Percentiles rank a stretch among this genome's conserved stretches.
phyloP scores from a whole-genome alignment of 2,329 filamentous ascomycete genomes.

The Aphanocladium album region DNA sequence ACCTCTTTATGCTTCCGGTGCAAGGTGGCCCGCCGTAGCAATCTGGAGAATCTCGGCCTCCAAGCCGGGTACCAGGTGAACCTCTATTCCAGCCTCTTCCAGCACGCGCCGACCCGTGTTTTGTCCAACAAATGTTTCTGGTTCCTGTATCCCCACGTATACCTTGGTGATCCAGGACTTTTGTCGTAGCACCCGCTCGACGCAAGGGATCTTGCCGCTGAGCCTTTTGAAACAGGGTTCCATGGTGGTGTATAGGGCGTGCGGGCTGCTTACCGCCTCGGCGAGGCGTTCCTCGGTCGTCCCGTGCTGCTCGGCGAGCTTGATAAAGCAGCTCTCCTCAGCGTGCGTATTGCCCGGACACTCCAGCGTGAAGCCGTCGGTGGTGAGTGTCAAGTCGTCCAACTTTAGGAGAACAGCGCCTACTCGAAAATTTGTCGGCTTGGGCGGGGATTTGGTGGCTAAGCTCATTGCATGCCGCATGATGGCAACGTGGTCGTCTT shows the following conservation, averaged over 20 bases:
- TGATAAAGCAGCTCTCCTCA: conserved; percentile 85
- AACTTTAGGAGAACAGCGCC: conserved; percentile 77
- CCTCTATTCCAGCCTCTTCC: conserved; percentile 65
- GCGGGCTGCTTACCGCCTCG: conserved; percentile 25
- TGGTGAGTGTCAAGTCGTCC: conserved; percentile 54
- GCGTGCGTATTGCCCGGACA: conserved; percentile 91
- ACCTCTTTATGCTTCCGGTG: background rate
- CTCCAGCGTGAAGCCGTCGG: conserved; percentile 87
- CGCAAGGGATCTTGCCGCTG: conserved; percentile 71
- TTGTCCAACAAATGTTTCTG: conserved; percentile 79
- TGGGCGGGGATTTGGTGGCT: conserved; percentile 74
- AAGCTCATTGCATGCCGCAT: conserved; percentile 71
- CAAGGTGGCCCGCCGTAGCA: conserved; percentile 72
- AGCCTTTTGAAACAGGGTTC: conserved; percentile 74
- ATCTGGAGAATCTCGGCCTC: conserved; percentile 77
- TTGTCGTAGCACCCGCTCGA: conserved; percentile 68
- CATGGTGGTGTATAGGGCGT: conserved; percentile 81
- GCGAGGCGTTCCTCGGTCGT: conserved; percentile 53
- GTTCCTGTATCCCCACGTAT: conserved; percentile 84
- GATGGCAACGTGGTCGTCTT: conserved; percentile 41
- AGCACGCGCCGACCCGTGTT: conserved; percentile 72
- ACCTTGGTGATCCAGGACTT: conserved; percentile 64
- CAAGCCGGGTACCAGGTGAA: conserved; percentile 67
- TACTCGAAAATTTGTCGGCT: conserved; percentile 88
- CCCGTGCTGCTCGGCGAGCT: conserved; percentile 50